Base-by-base conservation (phyloP, 2,329 filamentous ascomycete species). In the Diplodia scrobiculata region DNA sequence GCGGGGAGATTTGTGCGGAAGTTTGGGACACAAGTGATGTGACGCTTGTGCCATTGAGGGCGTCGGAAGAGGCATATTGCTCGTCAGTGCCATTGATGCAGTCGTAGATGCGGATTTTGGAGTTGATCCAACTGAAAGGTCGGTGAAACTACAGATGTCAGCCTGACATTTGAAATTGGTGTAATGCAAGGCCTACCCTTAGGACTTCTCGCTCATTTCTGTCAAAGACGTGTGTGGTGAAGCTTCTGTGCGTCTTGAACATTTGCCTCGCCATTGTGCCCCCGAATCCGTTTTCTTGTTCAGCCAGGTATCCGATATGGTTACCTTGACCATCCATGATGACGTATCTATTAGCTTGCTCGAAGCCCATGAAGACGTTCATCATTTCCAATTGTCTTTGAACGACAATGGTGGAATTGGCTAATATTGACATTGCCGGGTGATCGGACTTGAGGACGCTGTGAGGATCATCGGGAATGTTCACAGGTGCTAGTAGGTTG, bases 221-320 rank as follows among this genome's bases (percentile, higher is more conserved):
- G 70, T 89, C 86, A 74, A 89, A 89, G 2, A 89, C 85, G 74
- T 88, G 85, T 5, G 86, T 86, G 14, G 86, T 87, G 68, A 89
- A 89, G 67, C 84, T 84, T 50, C 87, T 79, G 72, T 89, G 86
- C 2, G 86, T 89, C 68, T 80, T 81, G 69, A 86, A 84, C 80
- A 84, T 83, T 72, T 89, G 87, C 65, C 87, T 79, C 17, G 81
- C 81, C 73, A 89, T 78, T 34, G 82, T 80, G 65, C 79, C 83
- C 1, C 81, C 84, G 65, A 89, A 76, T 1, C 86, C 85, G 67
- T 84, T 84, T 54, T 88, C 87, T 71, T 84, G 82, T 74, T 89
- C 87, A 36, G 85, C 86, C 72, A 89, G 83, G 70, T 86, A 89
- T 13, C 87, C 87, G 51, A 89, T 80, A 68, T 87, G 86, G 67